These are phyloP conservation scores for Penicillium sp. DNA, from an alignment of 2,329 filamentous ascomycete species.

Conservation along the genomic window DNA sequence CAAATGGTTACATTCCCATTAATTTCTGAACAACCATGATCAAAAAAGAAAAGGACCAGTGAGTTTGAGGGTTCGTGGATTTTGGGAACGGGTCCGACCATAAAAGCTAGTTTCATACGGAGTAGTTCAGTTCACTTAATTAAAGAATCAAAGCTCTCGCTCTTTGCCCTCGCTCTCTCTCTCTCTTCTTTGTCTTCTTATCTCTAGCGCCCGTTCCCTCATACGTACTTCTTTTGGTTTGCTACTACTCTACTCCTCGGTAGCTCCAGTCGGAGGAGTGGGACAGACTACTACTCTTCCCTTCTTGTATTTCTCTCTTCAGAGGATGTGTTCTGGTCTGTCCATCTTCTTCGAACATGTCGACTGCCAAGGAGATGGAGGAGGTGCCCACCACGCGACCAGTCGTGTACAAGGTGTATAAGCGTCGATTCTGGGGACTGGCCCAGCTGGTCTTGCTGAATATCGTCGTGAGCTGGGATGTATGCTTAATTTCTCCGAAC, in stretches of 20 bases:
- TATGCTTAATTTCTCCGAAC: conserved; percentile 55
- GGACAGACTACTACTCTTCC: not conserved
- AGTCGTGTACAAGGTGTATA: conserved; percentile 68
- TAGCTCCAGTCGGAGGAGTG: not conserved
- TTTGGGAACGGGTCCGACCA: not conserved
- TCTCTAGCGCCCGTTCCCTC: not conserved
- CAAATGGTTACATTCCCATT: not conserved
- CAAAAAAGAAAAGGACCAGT: too few relatives aligned
- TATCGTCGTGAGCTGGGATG: conserved; percentile 93
- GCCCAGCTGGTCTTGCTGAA: conserved; percentile 85
- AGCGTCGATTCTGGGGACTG: conserved; percentile 87
- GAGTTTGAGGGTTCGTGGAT: too few relatives aligned
- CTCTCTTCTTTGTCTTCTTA: not conserved
- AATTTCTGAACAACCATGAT: not conserved
- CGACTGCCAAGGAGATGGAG: conserved; percentile 20
- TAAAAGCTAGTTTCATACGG: not conserved
- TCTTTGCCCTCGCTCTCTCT: not conserved
- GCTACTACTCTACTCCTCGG: not conserved
- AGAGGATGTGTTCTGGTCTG: conserved; percentile 1
- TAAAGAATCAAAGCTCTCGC: not conserved
- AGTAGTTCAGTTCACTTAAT: not conserved
- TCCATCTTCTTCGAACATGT: conserved; percentile 5
- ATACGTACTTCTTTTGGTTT: not conserved
- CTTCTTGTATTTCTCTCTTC: not conserved
- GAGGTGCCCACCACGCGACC: conserved; percentile 30